A percentile compares a stretch with the other conserved stretches of the same genome.
These are phyloP conservation scores for Penicillium crustosum DNA, from an alignment of 2,329 filamentous ascomycete genomes.

Conservation along the genomic window DNA sequence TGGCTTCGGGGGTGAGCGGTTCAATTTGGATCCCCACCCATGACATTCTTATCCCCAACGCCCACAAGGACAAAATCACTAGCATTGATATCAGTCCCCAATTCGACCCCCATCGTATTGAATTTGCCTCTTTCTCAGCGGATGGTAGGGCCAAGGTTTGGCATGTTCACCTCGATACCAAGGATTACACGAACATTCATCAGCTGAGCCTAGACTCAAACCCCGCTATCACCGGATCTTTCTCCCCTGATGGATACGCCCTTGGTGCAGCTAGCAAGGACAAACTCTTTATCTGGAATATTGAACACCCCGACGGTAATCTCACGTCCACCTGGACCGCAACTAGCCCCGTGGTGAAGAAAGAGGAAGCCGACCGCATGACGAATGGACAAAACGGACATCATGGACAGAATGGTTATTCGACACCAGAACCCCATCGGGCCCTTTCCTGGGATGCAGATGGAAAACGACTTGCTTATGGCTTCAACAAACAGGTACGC, in stretches of 20 bases:
- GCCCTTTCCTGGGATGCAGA: conserved; percentile 54
- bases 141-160: conserved; percentile 49
- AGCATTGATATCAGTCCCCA: conserved; percentile 44
- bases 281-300: conserved; percentile 49
- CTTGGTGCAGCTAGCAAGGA: conserved; percentile 47
- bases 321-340: conserved; percentile 44
- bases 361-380: conserved; percentile 34
- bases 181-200: conserved; percentile 39
- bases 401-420: conserved; percentile 37
- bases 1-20: conserved; percentile 40
- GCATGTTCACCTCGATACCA: conserved; percentile 42
- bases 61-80: conserved; percentile 46
- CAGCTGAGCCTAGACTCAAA: conserved; percentile 37
- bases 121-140: conserved; percentile 47
- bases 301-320: conserved; percentile 42
- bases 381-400: conserved; percentile 37
- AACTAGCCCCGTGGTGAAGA: conserved; percentile 32
- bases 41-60: conserved; percentile 39
- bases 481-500: conserved; percentile 50
- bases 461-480: conserved; percentile 54
- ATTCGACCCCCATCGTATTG: conserved; percentile 30
- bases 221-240: conserved; percentile 44
- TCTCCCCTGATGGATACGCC: conserved; percentile 50
- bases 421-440: conserved; percentile 34
- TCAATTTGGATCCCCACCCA: conserved; percentile 49